Evolutionary conservation across 768 basidiomycete species (phyloP).

Genomic region (Lepiota venenata): DNA sequence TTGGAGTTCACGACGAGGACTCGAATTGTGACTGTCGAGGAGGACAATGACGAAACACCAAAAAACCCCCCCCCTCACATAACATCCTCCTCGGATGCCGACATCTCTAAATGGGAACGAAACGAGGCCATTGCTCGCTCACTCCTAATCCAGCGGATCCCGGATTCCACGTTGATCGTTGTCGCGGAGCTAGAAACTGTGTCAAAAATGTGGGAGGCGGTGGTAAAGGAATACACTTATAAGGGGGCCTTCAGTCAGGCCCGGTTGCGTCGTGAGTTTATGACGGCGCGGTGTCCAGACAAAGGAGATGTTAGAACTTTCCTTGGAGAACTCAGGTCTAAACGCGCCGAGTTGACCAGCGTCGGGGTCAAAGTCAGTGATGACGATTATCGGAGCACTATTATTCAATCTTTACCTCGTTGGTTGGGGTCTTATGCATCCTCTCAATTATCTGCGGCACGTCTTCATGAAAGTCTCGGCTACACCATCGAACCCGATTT

Average conservation of each 20-base stretch:
- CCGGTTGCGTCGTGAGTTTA: constrained; percentile 24
- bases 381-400: constrained; percentile 28
- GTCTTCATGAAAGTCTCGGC: neutral
- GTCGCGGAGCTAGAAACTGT: constrained; percentile 24
- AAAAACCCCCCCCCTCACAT: neutral
- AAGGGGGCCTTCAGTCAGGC: constrained; percentile 28
- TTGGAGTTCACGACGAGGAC: too few relatives aligned
- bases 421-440: constrained; percentile 26
- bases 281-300: constrained; percentile 24
- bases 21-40: too few relatives aligned
- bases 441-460: constrained; percentile 18
- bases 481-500: constrained; percentile 17
- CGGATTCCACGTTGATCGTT: constrained; percentile 26
- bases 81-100: neutral
- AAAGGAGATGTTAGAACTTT: constrained; percentile 26
- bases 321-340: constrained; percentile 19
- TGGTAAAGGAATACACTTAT: constrained; percentile 27
- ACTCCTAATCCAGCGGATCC: constrained; percentile 29
- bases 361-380: constrained; percentile 27
- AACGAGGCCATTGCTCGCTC: constrained; percentile 28
- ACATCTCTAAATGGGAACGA: constrained; percentile 30
- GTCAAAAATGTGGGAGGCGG: constrained; percentile 27
- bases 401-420: constrained; percentile 27
- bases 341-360: constrained; percentile 21
- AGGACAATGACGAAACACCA: neutral